Conservation (phyloP, 2,329 filamentous ascomycete species). For the Chaetomium strumarium region DNA sequence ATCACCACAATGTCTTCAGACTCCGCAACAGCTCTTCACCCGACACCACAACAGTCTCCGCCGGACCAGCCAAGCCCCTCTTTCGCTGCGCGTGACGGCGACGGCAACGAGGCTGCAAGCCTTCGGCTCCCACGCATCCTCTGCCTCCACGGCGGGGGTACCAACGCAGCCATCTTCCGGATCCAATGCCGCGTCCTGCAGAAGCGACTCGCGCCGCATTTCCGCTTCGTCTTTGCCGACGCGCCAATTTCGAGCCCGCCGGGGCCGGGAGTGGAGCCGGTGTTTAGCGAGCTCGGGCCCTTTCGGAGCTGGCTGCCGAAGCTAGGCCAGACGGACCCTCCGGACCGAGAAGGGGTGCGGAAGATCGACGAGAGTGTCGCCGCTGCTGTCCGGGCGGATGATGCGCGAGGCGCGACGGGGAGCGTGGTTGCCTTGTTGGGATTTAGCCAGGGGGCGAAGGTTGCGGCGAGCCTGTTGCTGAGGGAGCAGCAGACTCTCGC, state of each 20-base stretch:
- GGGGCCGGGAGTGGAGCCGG: slow-evolving; percentile 55
- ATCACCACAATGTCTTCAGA: too few species aligned
- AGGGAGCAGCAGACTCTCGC: slow-evolving; percentile 50
- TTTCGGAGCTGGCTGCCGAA: slow-evolving; percentile 43
- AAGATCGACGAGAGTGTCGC: slow-evolving; percentile 28
- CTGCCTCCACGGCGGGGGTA: slow-evolving; percentile 75
- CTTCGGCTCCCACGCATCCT: slow-evolving; percentile 55
- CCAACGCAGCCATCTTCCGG: slow-evolving; percentile 64
- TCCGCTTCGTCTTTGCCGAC: slow-evolving; percentile 68
- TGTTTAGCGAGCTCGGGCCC: slow-evolving; percentile 61
- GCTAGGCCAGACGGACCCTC: slow-evolving; percentile 6
- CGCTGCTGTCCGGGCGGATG: slow-evolving; percentile 47
- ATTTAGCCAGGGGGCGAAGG: slow-evolving; percentile 62
- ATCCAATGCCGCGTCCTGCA: slow-evolving; percentile 56
- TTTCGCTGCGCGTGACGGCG: too few species aligned
- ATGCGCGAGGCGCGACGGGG: slow-evolving; percentile 44
- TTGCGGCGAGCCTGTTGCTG: slow-evolving; percentile 54
- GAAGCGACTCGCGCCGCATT: slow-evolving; percentile 45
- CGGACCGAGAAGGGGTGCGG: not conserved
- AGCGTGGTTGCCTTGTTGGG: slow-evolving; percentile 56
- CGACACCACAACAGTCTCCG: too few species aligned
- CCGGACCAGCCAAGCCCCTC: too few species aligned
- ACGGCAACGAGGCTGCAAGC: not conserved
- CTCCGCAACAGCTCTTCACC: too few species aligned
- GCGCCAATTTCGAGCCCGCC: slow-evolving; percentile 59